Evolutionary conservation across 768 basidiomycete genomes (phyloP).

Genomic region (Hypsizygus marmoreus): DNA sequence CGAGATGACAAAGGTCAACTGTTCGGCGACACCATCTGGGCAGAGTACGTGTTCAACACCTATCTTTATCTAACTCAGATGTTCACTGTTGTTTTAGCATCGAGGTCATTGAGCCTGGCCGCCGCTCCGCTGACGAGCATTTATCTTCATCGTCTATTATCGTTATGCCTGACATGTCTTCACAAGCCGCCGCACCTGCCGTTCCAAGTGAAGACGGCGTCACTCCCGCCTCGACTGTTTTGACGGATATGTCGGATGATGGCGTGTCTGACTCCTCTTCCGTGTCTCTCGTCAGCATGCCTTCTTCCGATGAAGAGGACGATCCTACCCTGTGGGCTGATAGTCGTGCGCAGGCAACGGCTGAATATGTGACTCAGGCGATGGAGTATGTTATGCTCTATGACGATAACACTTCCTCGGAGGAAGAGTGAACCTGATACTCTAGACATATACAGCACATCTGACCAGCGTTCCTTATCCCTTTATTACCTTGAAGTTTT

Average conservation of each 20-base stretch:
- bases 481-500: too few relatives aligned
- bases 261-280: constrained; percentile 48
- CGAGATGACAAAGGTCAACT: constrained; percentile 55
- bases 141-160: constrained; percentile 71
- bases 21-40: constrained; percentile 79
- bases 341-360: constrained; percentile 43
- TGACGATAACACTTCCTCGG: constrained; percentile 62
- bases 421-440: constrained; percentile 39
- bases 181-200: constrained; percentile 14
- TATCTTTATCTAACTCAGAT: constrained; percentile 4
- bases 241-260: constrained; percentile 32
- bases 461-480: too few relatives aligned
- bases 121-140: constrained; percentile 44
- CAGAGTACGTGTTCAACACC: constrained; percentile 56
- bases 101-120: constrained; percentile 57
- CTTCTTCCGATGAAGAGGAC: constrained; percentile 56
- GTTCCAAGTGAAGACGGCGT: constrained; percentile 1
- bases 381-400: constrained; percentile 75
- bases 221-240: constrained; percentile 22
- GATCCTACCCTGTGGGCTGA: constrained; percentile 63
- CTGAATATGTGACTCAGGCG: constrained; percentile 28
- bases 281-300: constrained; percentile 61
- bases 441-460: background rate
- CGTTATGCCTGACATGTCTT: constrained; percentile 54
- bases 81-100: constrained; percentile 43